Percentiles rank a stretch among this genome's conserved stretches.
Evolutionary conservation across 1,139 yeast species (phyloP).

Genomic region (Candida tropicalis): DNA sequence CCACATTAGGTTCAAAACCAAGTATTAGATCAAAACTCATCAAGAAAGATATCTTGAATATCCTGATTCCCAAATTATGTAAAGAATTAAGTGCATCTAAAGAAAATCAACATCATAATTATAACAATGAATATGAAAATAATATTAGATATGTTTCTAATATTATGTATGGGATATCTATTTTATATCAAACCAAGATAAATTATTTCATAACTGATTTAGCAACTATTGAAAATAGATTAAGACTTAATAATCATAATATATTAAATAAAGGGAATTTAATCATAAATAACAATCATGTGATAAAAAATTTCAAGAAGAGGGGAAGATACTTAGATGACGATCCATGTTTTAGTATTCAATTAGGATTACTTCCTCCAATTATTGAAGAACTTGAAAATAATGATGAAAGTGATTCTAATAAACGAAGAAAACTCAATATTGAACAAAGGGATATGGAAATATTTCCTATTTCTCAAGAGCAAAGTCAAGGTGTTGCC

Average conservation of each 20-base stretch:
- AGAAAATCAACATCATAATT: neutral
- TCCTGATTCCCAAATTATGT: slow-evolving; percentile 54
- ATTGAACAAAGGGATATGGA: slow-evolving; percentile 17
- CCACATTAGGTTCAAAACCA: slow-evolving; percentile 48
- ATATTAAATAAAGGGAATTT: too few species aligned
- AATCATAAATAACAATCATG: too few species aligned
- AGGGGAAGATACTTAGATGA: slow-evolving; percentile 28
- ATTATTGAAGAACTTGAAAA: slow-evolving; percentile 9
- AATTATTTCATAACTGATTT: slow-evolving; percentile 45
- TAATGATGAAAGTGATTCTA: slow-evolving; percentile 6
- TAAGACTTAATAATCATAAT: slow-evolving; percentile 16
- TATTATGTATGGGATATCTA: slow-evolving; percentile 58
- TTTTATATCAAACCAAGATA: slow-evolving; percentile 55
- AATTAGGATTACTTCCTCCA: slow-evolving; percentile 28
- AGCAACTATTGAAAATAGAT: slow-evolving; percentile 25
- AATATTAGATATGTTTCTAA: slow-evolving; percentile 49
- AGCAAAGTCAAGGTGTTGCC: neutral
- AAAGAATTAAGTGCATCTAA: slow-evolving; percentile 28
- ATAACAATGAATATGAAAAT: slow-evolving; percentile 13
- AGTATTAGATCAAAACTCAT: slow-evolving; percentile 23
- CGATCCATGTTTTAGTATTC: slow-evolving; percentile 45
- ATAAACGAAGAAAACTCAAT: slow-evolving; percentile 20
- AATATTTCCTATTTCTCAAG: neutral
- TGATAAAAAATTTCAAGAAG: slow-evolving; percentile 2
- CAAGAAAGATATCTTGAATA: slow-evolving; percentile 38